Evolutionary conservation across 1,139 yeast genomes (phyloP).

Genomic region (Hansenula lynferdii): DNA sequence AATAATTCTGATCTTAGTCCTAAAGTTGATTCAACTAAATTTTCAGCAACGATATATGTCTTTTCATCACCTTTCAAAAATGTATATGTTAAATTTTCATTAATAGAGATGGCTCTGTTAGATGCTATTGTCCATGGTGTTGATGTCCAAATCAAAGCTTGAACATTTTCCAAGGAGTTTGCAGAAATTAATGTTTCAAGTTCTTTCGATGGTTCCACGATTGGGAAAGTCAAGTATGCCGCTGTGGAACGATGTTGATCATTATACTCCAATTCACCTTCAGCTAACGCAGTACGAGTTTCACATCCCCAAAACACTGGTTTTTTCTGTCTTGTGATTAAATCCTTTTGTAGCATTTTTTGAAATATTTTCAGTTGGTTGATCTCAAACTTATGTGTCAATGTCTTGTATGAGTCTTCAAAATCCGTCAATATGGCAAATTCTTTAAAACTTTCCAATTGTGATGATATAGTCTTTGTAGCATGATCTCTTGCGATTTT

Average conservation of each 20-base stretch:
- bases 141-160: slow-evolving; percentile 83
- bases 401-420: slow-evolving; percentile 64
- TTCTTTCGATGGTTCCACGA: slow-evolving; percentile 24
- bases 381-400: slow-evolving; percentile 65
- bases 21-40: slow-evolving; percentile 33
- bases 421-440: slow-evolving; percentile 87
- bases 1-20: slow-evolving; percentile 19
- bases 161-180: slow-evolving; percentile 9
- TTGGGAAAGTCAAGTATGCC: slow-evolving; percentile 65
- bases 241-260: slow-evolving; percentile 69
- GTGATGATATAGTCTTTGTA: slow-evolving; percentile 52
- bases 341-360: slow-evolving; percentile 56
- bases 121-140: slow-evolving; percentile 98
- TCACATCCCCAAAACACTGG: slow-evolving; percentile 99
- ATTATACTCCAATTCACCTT: slow-evolving; percentile 89
- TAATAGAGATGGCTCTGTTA: slow-evolving; percentile 77
- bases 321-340: slow-evolving; percentile 77
- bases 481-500: slow-evolving; percentile 68
- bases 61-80: slow-evolving; percentile 29
- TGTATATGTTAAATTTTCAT: slow-evolving; percentile 54
- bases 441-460: slow-evolving; percentile 56
- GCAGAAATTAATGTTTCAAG: slow-evolving; percentile 10
- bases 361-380: slow-evolving; percentile 70
- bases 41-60: slow-evolving; percentile 44
- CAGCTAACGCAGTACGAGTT: slow-evolving; percentile 91